phyloP scores from a whole-genome alignment of 2,329 filamentous ascomycete species.

The Trichoderma afroharzianum region DNA sequence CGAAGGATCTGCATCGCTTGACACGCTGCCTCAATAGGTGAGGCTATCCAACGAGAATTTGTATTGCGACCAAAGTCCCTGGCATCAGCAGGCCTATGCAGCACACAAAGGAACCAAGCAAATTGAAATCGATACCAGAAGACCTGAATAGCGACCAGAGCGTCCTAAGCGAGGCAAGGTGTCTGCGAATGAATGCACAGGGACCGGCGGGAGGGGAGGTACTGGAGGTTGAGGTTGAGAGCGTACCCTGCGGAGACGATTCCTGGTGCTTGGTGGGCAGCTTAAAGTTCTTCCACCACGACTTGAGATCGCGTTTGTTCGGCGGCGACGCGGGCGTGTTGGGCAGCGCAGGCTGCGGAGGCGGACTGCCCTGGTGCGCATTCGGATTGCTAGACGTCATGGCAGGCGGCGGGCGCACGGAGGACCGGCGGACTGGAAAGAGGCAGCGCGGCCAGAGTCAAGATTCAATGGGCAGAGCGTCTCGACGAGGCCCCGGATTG shows the following conservation, averaged over 20 bases:
- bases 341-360: slow-evolving; percentile 25
- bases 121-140: slow-evolving; percentile 15
- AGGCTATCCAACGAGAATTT: not conserved
- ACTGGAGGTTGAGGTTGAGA: not conserved
- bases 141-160: slow-evolving; percentile 12
- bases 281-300: slow-evolving; percentile 98
- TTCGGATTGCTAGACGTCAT: slow-evolving; percentile 38
- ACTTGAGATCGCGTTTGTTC: slow-evolving; percentile 82
- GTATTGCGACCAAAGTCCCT: slow-evolving; percentile 4
- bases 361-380: slow-evolving; percentile 31
- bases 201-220: not conserved
- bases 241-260: slow-evolving; percentile 44
- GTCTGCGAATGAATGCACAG: slow-evolving; percentile 7
- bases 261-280: slow-evolving; percentile 58
- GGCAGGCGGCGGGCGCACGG: slow-evolving; percentile 3
- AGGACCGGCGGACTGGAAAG: not conserved
- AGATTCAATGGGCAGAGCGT: not conserved
- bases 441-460: slow-evolving; percentile 8
- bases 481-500: not conserved
- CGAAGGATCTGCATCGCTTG: slow-evolving; percentile 13
- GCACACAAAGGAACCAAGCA: slow-evolving; percentile 4
- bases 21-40: not conserved
- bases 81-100: slow-evolving; percentile 3
- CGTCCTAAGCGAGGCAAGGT: slow-evolving; percentile 3
- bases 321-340: slow-evolving; percentile 63